These are phyloP conservation scores for Violaceomyces palustris DNA, from an alignment of 1,284 basidiomycete species.

Conservation along the genomic window DNA sequence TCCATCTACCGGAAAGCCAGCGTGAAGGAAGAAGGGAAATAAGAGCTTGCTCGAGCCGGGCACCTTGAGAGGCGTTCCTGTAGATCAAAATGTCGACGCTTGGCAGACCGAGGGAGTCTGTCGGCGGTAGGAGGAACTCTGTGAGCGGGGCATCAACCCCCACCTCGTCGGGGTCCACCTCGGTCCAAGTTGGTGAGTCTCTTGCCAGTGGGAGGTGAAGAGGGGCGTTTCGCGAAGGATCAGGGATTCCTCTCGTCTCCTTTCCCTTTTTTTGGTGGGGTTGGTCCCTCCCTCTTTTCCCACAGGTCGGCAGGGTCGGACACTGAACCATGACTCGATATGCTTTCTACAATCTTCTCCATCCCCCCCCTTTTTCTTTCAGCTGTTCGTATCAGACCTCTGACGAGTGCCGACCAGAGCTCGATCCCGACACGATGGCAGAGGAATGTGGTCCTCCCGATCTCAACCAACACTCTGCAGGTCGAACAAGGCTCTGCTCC, in stretches of 20 bases:
- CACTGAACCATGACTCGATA: too few species aligned
- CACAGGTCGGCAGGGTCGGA: too few species aligned
- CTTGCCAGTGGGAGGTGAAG: neutral
- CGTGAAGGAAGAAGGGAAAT: too few species aligned
- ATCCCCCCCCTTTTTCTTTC: constrained; percentile 2
- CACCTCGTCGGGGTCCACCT: neutral
- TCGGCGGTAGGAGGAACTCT: constrained; percentile 1
- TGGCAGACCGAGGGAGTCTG: too few species aligned
- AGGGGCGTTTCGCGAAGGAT: neutral
- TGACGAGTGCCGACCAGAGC: constrained; percentile 71
- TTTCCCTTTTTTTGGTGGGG: neutral
- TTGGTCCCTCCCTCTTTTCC: neutral
- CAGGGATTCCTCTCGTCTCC: neutral
- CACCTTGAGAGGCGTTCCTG: too few species aligned
- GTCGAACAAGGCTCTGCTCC: constrained; percentile 34
- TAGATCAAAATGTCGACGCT: too few species aligned
- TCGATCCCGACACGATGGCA: constrained; percentile 87
- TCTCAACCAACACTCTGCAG: constrained; percentile 54
- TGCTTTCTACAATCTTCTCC: neutral
- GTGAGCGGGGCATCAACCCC: neutral
- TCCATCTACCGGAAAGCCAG: too few species aligned
- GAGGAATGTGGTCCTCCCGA: constrained; percentile 67
- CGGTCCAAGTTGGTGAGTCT: constrained; percentile 14
- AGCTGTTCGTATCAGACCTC: constrained; percentile 89
- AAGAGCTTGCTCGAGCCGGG: too few species aligned